Evolutionary conservation across 257 asterid species (phyloP), one percentile per base, ranked within the genome.

Genomic region (Nemophila menziesii): DNA sequence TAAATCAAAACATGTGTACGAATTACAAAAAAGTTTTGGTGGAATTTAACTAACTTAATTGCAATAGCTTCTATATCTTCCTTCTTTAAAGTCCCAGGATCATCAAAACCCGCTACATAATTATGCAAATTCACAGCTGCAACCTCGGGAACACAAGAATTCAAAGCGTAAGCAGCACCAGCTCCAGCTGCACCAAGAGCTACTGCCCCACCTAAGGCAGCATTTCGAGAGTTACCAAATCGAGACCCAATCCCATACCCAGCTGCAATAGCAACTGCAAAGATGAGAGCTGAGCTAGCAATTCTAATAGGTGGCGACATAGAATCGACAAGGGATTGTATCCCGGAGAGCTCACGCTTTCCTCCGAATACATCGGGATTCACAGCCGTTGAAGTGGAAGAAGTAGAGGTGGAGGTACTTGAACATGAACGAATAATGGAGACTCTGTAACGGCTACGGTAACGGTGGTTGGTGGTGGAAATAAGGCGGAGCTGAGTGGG

Each of bases 81-180:
- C 86, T 85, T 85, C 71, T 62, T 76, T 49, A 90, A 46, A 23
- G 75, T 65, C 15, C 68, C 66, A 24, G 92, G 94, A 49, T 82
- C 93, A 50, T 72, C 89, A 42, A 76, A 72, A 11, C 48, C 94
- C 44, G 71, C 92, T 7, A 77, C 89, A 54, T 85, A 90, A 57
- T 90, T 90, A 52, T 70, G 90, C 92, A 90, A 75, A 60, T 52
- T 77, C 5, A 71, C 72, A 7, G 96, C 94, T 8, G 99, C 99
- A 12, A 85, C 93, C 39, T 77, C 86, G 20, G 96, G 99, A 44
- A 72, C 92, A 22, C 83, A 77, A 16, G 96, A 66, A 68, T 77
- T 79, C 75, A 90, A 27, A 8, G 93, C 93, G 29, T 81, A 90
- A 12, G 82, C 96, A 9, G 78, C 85, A 5, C 93, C 96, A 7